Evolutionary conservation across 2,329 filamentous ascomycete genomes (phyloP).

Genomic region (Trichoderma sp.): DNA sequence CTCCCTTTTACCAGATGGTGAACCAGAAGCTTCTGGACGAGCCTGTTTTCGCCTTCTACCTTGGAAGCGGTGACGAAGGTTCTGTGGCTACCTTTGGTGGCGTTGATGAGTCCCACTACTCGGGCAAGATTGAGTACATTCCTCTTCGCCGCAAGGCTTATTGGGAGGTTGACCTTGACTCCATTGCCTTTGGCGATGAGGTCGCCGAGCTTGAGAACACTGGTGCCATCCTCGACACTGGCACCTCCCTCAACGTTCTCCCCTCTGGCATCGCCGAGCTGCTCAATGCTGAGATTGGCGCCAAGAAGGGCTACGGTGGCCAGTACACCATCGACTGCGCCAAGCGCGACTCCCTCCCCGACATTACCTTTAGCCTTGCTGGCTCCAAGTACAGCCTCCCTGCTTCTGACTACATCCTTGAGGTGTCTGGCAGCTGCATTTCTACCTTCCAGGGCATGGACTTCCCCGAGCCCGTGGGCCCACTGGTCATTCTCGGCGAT

Average conservation of each 20-base stretch:
- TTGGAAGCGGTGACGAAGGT: constrained; percentile 70
- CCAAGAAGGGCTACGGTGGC: constrained; percentile 96
- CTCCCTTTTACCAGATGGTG: constrained; percentile 95
- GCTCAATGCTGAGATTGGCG: constrained; percentile 95
- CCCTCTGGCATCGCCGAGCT: constrained; percentile 90
- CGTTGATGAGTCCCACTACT: constrained; percentile 76
- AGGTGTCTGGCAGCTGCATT: constrained; percentile 93
- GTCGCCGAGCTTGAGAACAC: constrained; percentile 90
- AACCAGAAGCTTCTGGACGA: constrained; percentile 88
- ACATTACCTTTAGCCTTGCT: constrained; percentile 85
- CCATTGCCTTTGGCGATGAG: constrained; percentile 84
- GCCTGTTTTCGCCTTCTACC: constrained; percentile 95
- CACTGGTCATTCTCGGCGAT: constrained; percentile 92
- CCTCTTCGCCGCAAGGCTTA: constrained; percentile 98
- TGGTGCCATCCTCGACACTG: constrained; percentile 96
- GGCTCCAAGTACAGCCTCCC: constrained; percentile 92
- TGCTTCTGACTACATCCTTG: constrained; percentile 90
- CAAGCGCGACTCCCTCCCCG: constrained; percentile 80
- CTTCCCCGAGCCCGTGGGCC: constrained; percentile 82
- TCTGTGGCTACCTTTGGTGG: constrained; percentile 92
- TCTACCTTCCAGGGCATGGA: constrained; percentile 98
- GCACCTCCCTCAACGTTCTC: constrained; percentile 95
- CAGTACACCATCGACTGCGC: constrained; percentile 93
- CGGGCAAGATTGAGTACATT: constrained; percentile 87
- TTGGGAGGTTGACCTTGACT: constrained; percentile 97